Base-by-base conservation (phyloP, 1,284 basidiomycete species). In the Polyporus tsugae region DNA sequence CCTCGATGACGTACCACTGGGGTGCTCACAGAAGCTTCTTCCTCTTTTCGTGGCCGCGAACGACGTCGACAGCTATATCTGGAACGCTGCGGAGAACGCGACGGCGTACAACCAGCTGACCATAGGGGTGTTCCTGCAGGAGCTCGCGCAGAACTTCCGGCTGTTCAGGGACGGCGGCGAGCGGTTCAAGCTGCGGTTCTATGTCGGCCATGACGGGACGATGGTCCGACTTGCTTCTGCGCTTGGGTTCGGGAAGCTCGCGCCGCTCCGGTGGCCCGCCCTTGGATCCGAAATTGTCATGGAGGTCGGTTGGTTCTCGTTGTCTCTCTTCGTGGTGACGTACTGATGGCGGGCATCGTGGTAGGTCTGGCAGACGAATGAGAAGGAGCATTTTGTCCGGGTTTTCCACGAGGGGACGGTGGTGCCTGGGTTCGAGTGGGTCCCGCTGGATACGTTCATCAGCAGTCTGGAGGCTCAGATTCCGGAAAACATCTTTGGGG, bases 161-260 rank as follows among this genome's bases (percentile, higher is more conserved):
- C 69, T 73, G 19, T 81, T 83, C 72, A 74, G 77, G 29, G 67
- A 72, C 25, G 82, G 80, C 1, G 64, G 70, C 15, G 83, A 84
- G 61, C 72, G 74, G 1, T 76, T 80, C 75, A 85, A 82, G 66
- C 64, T 85, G 38, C 78, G 78, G 42, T 80, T 87, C 65, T 84
- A 85, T 62, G 82, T 87, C 10, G 86, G 84, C 5, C 86, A 87
- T 66, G 86, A 87, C 67, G 84, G 85, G 4, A 81, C 84, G 6
- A 84, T 87, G 80, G 81, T 87, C 63, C 80, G 85, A 38, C 82
- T 87, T 6, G 84, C 85, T 7, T 76, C 85, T 1, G 81, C 82
- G 15, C 78, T 87, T 2, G 85, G 85, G 6, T 74, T 86, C 19
- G 84, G 84, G 17, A 77, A 75, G 46, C 69, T 71, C 11, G 71